Base-by-base conservation (phyloP, 1,284 basidiomycete species). In the Malassezia sp. region DNA sequence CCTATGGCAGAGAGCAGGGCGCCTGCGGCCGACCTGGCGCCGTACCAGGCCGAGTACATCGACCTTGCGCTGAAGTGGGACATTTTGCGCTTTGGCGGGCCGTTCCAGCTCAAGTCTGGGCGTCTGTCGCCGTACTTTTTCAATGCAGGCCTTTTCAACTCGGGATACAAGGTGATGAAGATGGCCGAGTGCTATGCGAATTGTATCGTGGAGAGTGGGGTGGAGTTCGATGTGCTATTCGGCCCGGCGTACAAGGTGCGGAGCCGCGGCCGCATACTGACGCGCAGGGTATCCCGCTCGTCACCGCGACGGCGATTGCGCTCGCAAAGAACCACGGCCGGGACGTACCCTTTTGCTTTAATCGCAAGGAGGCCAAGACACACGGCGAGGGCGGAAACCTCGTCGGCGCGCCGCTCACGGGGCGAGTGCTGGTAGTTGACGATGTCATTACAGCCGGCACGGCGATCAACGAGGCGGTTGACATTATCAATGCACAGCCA, bases 351-450 rank as follows among this genome's bases (percentile, higher is more conserved):
- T 86, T 85, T 61, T 83, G 84, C 27, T 95, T 90, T 68, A 90
- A 96, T 71, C 78, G 91, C 32, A 97, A 97, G 73, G 93, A 97
- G 72, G 82, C 77, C 35, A 97, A 97, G 73, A 83, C 84, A 52
- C 90, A 97, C 65, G 91, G 91, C 6, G 91, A 97, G 71, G 91
- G 93, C n/a, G 93, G 91, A 1, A 77, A 77, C 33, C 79, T 95
- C 61, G 88, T 97, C 51, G 93, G 91, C 18, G 81, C 83, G 1
- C 75, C 83, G 1, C 77, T 95, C 18, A 75, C 78, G 43, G 86
- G 85, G 17, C 76, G 76, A 27, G 85, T 95, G 2, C 41, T 69
- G 10, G 78, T 96, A 37, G 76, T 96, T 30, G 91, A 97, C 75
- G 91, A 97, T 60, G 93, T 97, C 38, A 89, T 96, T 75, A 96